Evolutionary conservation across 768 basidiomycete species (phyloP).

Genomic region (Gautieria morchelliformis): DNA sequence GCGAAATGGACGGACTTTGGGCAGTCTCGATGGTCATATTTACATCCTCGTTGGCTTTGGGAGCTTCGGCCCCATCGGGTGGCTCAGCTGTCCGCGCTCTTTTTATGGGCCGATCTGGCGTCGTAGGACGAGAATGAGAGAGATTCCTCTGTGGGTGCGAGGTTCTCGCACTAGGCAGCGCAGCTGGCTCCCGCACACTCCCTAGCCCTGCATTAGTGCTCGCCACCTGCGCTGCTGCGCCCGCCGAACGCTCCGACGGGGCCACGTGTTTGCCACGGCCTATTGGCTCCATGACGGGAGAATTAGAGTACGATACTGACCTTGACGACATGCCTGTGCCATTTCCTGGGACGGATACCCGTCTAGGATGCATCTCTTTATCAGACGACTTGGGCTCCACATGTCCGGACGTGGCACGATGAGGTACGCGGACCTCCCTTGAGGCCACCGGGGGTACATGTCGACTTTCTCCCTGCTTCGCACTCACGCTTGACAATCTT

Average conservation of each 20-base stretch:
- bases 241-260: not conserved
- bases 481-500: not conserved
- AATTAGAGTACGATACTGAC: not conserved
- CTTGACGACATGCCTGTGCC: not conserved
- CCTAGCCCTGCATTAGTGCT: not conserved
- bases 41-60: not conserved
- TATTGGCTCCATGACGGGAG: not conserved
- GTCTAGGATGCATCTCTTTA: not conserved
- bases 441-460: not conserved
- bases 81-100: not conserved
- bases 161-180: not conserved
- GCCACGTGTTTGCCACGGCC: not conserved
- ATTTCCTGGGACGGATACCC: not conserved
- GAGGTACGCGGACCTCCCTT: not conserved
- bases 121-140: not conserved
- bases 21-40: not conserved
- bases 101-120: not conserved
- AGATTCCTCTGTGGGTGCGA: not conserved
- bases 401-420: not conserved
- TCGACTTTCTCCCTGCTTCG: not conserved
- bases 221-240: not conserved
- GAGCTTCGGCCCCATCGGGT: not conserved
- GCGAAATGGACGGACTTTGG: not conserved
- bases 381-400: not conserved
- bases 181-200: not conserved